Base-by-base conservation (phyloP, 1,284 basidiomycete genomes). In the Fomitopsis pinicola region DNA sequence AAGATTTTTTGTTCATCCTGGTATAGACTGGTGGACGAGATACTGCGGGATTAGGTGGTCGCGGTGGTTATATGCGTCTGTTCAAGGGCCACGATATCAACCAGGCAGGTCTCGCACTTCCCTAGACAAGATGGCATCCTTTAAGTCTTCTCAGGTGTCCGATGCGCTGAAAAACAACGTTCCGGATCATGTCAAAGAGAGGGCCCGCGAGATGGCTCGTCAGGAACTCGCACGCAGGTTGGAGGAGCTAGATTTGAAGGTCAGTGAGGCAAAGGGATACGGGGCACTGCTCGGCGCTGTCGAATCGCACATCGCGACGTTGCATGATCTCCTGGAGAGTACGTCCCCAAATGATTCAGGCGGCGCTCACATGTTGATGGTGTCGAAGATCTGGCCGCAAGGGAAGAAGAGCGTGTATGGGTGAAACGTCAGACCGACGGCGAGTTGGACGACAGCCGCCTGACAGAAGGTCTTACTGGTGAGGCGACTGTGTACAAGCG, bases 401-500 rank as follows among this genome's bases (percentile, higher is more conserved):
- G 82, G 62, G 86, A 88, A 66, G 86, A 88, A 66, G 86, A 87
- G 65, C 80, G 85, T 8, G 80, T 88, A 3, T 88, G 85, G 86
- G 76, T 88, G 19, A 88, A 87, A 68, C 80, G 86, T 4, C 86
- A 87, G 70, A 87, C 83, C 0, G 86, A 88, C 67, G 86, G 86
- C 30, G 86, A 88, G 66, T 75, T 88, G 4, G 86, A 88, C 62
- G 85, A 87, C 68, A 83, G 77, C 62, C 77, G 85, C n/a, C 68
- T 88, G 57, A 85, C 83, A 4, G 86, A 88, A 68, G 86, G 86
- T 17, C 67, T 88, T 33, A 88, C 86, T 8, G 86, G 86, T 7
- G 86, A 88, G 69, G 77, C 83, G 5, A 84, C 85, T 0, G 85
- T 88, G 0, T 88, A 88, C 71, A 88, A 88, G 68, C 80, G 86